Percentiles rank a stretch among this genome's conserved stretches.
These are phyloP conservation scores for Xylogone sp. DNA, from an alignment of 2,329 filamentous ascomycete species.

Conservation along the genomic window DNA sequence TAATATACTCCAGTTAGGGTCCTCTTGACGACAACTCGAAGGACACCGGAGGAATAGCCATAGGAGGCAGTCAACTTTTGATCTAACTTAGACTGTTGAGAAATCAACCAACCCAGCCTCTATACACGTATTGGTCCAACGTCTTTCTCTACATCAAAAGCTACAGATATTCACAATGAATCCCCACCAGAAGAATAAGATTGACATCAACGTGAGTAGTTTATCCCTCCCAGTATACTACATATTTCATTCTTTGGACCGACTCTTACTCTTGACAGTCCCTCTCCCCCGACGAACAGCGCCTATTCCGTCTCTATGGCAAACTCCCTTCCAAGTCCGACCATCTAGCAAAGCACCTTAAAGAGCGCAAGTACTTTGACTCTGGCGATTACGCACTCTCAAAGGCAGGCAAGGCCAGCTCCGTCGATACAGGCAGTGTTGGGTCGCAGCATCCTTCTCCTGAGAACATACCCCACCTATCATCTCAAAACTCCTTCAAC, in stretches of 20 bases:
- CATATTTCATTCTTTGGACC: not conserved
- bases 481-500: constrained; percentile 50
- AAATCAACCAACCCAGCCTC: not conserved
- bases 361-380: constrained; percentile 99
- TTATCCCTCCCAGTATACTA: constrained; percentile 4
- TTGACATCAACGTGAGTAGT: constrained; percentile 83
- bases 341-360: constrained; percentile 95
- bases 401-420: constrained; percentile 94
- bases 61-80: not conserved
- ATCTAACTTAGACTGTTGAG: not conserved
- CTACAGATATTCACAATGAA: constrained; percentile 64
- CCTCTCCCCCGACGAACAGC: constrained; percentile 90
- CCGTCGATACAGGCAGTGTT: constrained; percentile 88
- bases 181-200: constrained; percentile 96
- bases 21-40: not conserved
- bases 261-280: constrained; percentile 51
- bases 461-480: constrained; percentile 90
- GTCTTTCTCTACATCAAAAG: not conserved
- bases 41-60: not conserved
- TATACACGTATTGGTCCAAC: not conserved
- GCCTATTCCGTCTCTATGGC: constrained; percentile 93
- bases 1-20: not conserved
- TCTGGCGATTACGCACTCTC: constrained; percentile 94
- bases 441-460: constrained; percentile 92
- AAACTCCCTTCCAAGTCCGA: constrained; percentile 97